These are phyloP conservation scores for Malassezia slooffiae DNA, from an alignment of 1,284 basidiomycete genomes.

Conservation along the genomic window DNA sequence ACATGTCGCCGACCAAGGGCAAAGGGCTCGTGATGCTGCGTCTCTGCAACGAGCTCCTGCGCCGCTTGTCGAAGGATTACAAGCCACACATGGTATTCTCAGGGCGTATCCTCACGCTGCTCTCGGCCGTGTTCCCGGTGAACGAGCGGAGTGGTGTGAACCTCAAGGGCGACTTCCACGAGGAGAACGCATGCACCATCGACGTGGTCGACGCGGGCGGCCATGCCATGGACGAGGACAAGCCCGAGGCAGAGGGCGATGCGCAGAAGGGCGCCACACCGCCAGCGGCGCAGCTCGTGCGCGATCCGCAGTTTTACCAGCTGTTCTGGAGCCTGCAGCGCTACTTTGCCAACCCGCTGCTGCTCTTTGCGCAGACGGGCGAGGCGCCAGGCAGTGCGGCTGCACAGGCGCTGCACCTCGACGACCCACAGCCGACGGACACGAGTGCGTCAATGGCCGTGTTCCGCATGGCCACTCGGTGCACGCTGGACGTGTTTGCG, in stretches of 20 bases:
- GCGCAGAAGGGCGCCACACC: conserved; percentile 1
- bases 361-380: conserved; percentile 15
- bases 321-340: conserved; percentile 37
- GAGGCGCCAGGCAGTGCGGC: not conserved
- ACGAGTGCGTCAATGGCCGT: conserved; percentile 7
- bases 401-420: not conserved
- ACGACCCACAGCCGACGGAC: not conserved
- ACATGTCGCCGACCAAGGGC: conserved; percentile 67
- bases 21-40: conserved; percentile 73
- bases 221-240: conserved; percentile 18
- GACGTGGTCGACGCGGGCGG: conserved; percentile 24
- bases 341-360: conserved; percentile 32
- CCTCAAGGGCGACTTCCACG: conserved; percentile 64
- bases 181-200: conserved; percentile 56
- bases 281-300: no score
- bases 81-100: conserved; percentile 66
- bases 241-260: conserved; percentile 8
- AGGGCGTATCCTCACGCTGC: conserved; percentile 72
- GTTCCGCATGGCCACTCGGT: conserved; percentile 6
- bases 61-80: conserved; percentile 71
- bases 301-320: conserved; percentile 28
- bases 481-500: conserved; percentile 6
- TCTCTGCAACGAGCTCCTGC: conserved; percentile 71
- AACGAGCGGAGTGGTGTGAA: conserved; percentile 83
- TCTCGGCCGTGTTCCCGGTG: conserved; percentile 72